Evolutionary conservation across 805 yeast genomes (phyloP).

Genomic region (Barnettozyma sp.): DNA sequence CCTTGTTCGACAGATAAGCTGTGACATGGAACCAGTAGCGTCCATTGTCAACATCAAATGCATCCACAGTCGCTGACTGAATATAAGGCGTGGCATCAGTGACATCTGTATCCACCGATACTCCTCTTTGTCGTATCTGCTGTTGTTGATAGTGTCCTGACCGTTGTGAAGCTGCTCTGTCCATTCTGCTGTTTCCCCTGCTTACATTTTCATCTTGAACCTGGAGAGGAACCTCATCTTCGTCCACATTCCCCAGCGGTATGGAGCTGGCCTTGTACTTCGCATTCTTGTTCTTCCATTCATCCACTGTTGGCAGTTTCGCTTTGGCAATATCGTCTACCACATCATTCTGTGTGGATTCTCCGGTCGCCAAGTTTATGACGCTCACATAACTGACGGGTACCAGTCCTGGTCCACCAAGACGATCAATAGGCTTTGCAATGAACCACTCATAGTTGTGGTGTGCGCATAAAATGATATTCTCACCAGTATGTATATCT

Average conservation of each 20-base stretch:
- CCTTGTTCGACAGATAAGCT: constrained; percentile 64
- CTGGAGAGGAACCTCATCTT: constrained; percentile 10
- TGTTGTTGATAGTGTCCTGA: constrained; percentile 6
- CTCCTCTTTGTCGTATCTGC: constrained; percentile 6
- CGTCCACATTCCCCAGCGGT: constrained; percentile 55
- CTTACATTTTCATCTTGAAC: neutral
- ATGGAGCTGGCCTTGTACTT: constrained; percentile 88
- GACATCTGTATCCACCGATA: constrained; percentile 5
- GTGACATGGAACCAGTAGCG: constrained; percentile 81
- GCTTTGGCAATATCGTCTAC: constrained; percentile 55
- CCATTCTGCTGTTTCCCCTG: constrained; percentile 2
- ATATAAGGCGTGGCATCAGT: constrained; percentile 21
- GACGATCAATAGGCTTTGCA: constrained; percentile 89
- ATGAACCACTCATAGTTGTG: constrained; percentile 97
- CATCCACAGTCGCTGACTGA: constrained; percentile 60
- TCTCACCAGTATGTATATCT: constrained; percentile 78
- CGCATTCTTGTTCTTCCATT: constrained; percentile 90
- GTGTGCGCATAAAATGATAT: constrained; percentile 90
- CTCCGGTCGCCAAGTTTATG: constrained; percentile 64
- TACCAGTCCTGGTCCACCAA: constrained; percentile 96
- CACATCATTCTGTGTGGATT: constrained; percentile 48
- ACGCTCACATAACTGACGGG: constrained; percentile 88
- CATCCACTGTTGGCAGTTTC: constrained; percentile 84
- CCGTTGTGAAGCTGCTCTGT: neutral
- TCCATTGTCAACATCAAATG: constrained; percentile 74